These are phyloP conservation scores for Microthyrium microscopicum DNA, from an alignment of 2,329 filamentous ascomycete species.

Conservation along the genomic window DNA sequence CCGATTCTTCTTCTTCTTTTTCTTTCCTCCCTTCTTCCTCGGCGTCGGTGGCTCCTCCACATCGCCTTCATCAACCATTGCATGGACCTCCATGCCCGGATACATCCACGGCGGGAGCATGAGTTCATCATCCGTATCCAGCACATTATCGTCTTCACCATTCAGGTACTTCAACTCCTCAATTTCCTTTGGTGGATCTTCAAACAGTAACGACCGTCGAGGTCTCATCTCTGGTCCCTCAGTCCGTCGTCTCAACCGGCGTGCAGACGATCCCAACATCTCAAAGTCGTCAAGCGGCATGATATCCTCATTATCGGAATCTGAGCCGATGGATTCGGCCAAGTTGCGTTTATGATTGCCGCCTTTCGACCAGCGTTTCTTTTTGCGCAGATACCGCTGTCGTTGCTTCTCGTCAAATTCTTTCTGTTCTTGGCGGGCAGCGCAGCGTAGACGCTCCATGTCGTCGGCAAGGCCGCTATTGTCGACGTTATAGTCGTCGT, in stretches of 20 bases:
- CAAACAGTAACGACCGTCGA: constrained; percentile 21
- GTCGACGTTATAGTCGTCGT: constrained; percentile 16
- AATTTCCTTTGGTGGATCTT: constrained; percentile 17
- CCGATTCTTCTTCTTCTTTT: too few species aligned
- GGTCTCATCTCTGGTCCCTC: constrained; percentile 17
- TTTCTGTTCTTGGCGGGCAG: background rate
- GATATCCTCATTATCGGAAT: constrained; percentile 24
- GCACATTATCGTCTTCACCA: too few species aligned
- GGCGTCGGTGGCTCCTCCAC: too few species aligned
- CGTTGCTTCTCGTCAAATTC: constrained; percentile 13
- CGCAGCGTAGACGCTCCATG: constrained; percentile 14
- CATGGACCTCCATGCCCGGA: too few species aligned
- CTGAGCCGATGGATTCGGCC: constrained; percentile 28
- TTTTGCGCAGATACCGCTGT: constrained; percentile 18
- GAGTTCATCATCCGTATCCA: too few species aligned
- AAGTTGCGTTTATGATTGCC: constrained; percentile 29
- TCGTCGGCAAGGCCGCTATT: constrained; percentile 19
- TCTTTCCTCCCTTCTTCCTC: too few species aligned
- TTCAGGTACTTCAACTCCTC: constrained; percentile 5
- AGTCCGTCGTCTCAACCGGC: constrained; percentile 26
- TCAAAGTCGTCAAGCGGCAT: constrained; percentile 21
- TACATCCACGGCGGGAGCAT: too few species aligned
- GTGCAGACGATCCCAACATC: constrained; percentile 21
- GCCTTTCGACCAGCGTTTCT: constrained; percentile 23
- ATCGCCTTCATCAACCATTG: too few species aligned